Percentiles rank a stretch among this genome's conserved stretches.
phyloP scores from a whole-genome alignment of 2,329 filamentous ascomycete species.

The Leptographium procerum region DNA sequence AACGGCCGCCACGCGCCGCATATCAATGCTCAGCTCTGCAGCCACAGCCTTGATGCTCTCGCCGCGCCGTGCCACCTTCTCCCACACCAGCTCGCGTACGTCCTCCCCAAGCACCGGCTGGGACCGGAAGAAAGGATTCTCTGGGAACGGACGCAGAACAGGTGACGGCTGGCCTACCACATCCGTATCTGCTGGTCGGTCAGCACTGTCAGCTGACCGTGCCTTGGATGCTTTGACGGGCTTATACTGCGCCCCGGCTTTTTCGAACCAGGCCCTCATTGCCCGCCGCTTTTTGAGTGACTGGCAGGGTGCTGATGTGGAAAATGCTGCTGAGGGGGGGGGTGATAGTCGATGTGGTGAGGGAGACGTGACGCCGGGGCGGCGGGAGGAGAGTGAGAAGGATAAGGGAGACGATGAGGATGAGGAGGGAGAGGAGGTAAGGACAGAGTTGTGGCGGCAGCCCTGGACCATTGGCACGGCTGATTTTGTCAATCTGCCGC shows the following conservation, averaged over 20 bases:
- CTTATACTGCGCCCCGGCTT: background rate
- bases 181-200: background rate
- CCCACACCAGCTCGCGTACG: slow-evolving; percentile 63
- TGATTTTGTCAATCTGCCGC: background rate
- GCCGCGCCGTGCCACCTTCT: slow-evolving; percentile 51
- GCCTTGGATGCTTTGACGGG: background rate
- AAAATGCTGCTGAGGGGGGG: background rate
- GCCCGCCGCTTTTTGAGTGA: background rate
- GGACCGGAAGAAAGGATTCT: slow-evolving; percentile 60
- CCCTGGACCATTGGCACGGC: background rate
- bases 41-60: slow-evolving; percentile 66
- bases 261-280: slow-evolving; percentile 4
- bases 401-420: background rate
- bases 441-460: background rate
- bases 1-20: slow-evolving; percentile 74
- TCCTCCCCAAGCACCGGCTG: slow-evolving; percentile 63
- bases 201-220: background rate
- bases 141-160: slow-evolving; percentile 50
- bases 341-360: background rate
- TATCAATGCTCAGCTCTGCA: slow-evolving; percentile 65
- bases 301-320: background rate
- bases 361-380: background rate
- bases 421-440: background rate
- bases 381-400: background rate
- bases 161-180: background rate